Evolutionary conservation across 257 asterid species (phyloP).

Genomic region (Galeopsis tetrahit): DNA sequence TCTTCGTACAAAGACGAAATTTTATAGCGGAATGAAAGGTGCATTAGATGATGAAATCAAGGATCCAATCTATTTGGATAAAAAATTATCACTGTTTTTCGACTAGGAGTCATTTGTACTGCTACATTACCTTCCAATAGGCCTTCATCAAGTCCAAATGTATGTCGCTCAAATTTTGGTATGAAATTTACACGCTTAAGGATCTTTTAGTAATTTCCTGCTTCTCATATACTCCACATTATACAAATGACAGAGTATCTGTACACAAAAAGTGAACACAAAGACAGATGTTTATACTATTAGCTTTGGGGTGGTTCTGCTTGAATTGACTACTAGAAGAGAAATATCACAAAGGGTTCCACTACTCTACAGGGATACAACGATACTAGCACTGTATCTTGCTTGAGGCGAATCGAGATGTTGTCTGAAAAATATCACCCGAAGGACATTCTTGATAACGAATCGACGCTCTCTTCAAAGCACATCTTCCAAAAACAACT

Average conservation of each 20-base stretch:
- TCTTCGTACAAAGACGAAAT: too few relatives aligned
- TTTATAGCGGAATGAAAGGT: too few relatives aligned
- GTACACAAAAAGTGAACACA: conserved; percentile 36
- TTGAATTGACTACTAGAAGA: conserved; percentile 44
- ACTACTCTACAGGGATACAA: conserved; percentile 17
- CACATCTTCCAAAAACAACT: neutral
- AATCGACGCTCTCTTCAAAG: too few relatives aligned
- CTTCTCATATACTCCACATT: neutral
- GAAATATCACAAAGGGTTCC: conserved; percentile 31
- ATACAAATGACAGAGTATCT: conserved; percentile 40
- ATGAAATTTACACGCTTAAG: neutral
- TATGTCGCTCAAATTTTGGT: conserved; percentile 52
- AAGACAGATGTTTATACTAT: conserved; percentile 36
- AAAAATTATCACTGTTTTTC: conserved; percentile 39
- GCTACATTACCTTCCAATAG: conserved; percentile 37
- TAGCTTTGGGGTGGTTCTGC: conserved; percentile 46
- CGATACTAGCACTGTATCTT: too few relatives aligned
- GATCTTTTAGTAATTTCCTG: neutral
- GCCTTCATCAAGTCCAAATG: conserved; percentile 33
- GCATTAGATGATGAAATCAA: conserved; percentile 40
- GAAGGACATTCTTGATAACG: too few relatives aligned
- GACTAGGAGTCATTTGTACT: conserved; percentile 44
- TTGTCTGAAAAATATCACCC: too few relatives aligned
- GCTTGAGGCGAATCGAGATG: too few relatives aligned
- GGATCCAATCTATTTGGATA: conserved; percentile 32